Evolutionary conservation across 2,329 filamentous ascomycete species (phyloP).

Genomic region (Thelonectria blattea): DNA sequence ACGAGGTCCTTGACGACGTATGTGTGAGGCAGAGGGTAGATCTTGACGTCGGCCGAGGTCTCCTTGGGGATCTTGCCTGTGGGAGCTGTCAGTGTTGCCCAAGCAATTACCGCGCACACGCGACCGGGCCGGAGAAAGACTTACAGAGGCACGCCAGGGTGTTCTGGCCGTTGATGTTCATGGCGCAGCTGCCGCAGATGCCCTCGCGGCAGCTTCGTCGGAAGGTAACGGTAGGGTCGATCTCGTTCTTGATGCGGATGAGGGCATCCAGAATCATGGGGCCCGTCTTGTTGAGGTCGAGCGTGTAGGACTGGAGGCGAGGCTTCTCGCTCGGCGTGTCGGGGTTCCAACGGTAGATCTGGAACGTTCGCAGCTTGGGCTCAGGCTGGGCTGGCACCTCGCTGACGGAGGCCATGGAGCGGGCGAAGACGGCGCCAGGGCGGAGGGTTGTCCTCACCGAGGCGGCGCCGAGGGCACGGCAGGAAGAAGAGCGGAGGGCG

Average conservation of each 20-base stretch:
- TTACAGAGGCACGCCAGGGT: constrained; percentile 96
- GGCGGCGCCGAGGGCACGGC: constrained; percentile 58
- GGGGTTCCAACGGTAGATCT: constrained; percentile 99
- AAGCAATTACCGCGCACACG: constrained; percentile 38
- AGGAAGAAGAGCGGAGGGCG: constrained; percentile 65
- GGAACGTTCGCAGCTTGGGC: constrained; percentile 87
- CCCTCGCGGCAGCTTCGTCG: constrained; percentile 95
- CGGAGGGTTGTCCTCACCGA: constrained; percentile 48
- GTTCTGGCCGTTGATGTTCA: constrained; percentile 99
- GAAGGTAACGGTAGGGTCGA: constrained; percentile 96
- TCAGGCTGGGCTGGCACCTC: constrained; percentile 67
- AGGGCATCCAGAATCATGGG: constrained; percentile 98
- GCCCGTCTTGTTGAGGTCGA: constrained; percentile 98
- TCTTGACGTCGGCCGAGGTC: constrained; percentile 79
- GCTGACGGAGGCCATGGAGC: constrained; percentile 62
- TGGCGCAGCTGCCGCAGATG: constrained; percentile 97
- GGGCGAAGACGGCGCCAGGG: constrained; percentile 51
- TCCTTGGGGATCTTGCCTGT: constrained; percentile 92
- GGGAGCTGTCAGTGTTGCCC: constrained; percentile 24
- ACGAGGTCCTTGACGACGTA: constrained; percentile 99
- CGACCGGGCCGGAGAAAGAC: constrained; percentile 19
- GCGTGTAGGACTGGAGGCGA: constrained; percentile 89
- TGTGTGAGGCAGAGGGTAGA: constrained; percentile 97
- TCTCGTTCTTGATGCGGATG: constrained; percentile 98
- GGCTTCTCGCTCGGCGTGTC: constrained; percentile 93